Percentiles rank a stretch among this genome's conserved stretches.
These are phyloP conservation scores for Auriscalpium orientale DNA, from an alignment of 768 basidiomycete species.

Conservation along the genomic window DNA sequence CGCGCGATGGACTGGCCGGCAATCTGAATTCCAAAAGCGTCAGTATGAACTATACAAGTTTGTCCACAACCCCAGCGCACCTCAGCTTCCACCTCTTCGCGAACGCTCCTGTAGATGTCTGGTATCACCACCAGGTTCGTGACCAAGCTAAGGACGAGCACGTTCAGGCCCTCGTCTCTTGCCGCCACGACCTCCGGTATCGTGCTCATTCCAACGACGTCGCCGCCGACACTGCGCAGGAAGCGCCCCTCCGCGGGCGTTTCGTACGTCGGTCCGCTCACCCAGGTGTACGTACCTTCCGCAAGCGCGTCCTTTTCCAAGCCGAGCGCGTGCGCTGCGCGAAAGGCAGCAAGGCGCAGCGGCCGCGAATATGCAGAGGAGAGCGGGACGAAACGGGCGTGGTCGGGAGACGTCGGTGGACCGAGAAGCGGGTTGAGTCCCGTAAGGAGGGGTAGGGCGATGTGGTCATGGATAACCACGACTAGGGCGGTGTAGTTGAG, in stretches of 20 bases:
- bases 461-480: conserved; percentile 77
- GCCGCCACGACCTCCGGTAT: conserved; percentile 84
- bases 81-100: conserved; percentile 72
- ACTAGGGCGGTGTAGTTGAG: conserved; percentile 41
- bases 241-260: conserved; percentile 82
- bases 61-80: conserved; percentile 29
- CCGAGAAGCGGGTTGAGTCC: conserved; percentile 80
- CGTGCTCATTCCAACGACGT: conserved; percentile 94
- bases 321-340: conserved; percentile 56
- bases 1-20: conserved; percentile 44
- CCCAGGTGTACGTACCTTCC: conserved; percentile 88
- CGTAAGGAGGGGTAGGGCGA: conserved; percentile 71
- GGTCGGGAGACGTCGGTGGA: conserved; percentile 45
- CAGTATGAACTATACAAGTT: neutral
- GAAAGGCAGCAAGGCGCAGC: conserved; percentile 67
- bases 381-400: conserved; percentile 75
- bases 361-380: conserved; percentile 74
- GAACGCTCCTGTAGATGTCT: conserved; percentile 56
- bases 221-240: conserved; percentile 65
- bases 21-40: conserved; percentile 34
- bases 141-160: conserved; percentile 75
- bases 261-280: conserved; percentile 86
- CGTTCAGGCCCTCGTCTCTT: conserved; percentile 64
- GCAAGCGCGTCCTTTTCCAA: conserved; percentile 49
- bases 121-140: conserved; percentile 82